Base-by-base conservation (phyloP, 805 yeast species). In the Wickerhamiella musiphila region DNA sequence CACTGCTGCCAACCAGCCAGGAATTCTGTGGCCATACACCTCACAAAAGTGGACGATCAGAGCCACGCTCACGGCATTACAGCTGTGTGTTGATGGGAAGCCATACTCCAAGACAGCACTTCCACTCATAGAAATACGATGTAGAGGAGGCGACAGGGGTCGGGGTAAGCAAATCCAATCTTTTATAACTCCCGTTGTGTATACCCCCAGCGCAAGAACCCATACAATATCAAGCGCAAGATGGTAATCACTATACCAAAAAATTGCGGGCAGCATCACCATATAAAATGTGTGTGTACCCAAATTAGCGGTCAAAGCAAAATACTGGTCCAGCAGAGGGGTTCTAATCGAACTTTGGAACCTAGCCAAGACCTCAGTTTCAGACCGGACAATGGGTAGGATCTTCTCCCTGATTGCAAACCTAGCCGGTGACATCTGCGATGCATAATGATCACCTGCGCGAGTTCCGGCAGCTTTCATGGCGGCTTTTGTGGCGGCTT, bases 281-380 rank as follows among this genome's bases (percentile, higher is more conserved):
- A 90, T 93, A 51, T 86, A 86, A 51, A 90, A 90, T 0, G 94
- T 81, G 54, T 86, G 98, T 4, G 93, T 70, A 0, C 94, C 98
- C 40, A 90, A 60, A 44, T 77, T 73, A 12, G 96, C 94, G 3
- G 93, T 68, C 61, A 79, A 70, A 6, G 92, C 77, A 54, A 86
- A 86, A 46, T 77, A 90, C 17, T 61, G 46, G 54, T 84, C 95
- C 32, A 73, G 53, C 12, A 52, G 31, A 2, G 70, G 61, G 23
- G 54, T 50, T 35, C 93, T 60, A 9, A 41, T 45, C 4, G 36
- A 29, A 4, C 45, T 33, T 57, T 86, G 98, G 36, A 79, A 54
- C 4, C 42, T 41, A 7, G 64, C 58, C n/a, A 86, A 52, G 1
- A 65, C 36, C 2, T 60, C 65, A 0, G 92, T 74, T 51, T 86